Evolutionary conservation across 2,329 filamentous ascomycete genomes (phyloP), one percentile per base, ranked within the genome.

Genomic region (Aspergillus bombycis): DNA sequence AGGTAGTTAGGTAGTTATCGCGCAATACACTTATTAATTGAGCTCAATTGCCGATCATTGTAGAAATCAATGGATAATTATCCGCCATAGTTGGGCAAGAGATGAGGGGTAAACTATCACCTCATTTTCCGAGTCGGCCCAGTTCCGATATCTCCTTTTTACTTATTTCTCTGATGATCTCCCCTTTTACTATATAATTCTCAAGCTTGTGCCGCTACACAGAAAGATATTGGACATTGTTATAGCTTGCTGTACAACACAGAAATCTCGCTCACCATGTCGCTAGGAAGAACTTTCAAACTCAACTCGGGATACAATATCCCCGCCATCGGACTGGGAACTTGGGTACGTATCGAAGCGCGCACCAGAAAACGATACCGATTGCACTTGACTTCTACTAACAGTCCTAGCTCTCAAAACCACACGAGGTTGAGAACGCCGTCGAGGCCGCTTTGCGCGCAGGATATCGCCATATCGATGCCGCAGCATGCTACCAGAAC

Each of bases 391-490:
- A 9, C 11, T 32, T 7, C 34, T 60, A 36, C 30, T 65, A 36
- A 62, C 46, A 62, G 43, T 50, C 32, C 41, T 50, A 76, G 74
- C 70, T 75, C 63, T 63, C 78, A 73, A 56, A 75, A 63, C 71
- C 74, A 7, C 74, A 81, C 61, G 80, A 84, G 65, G 82, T 84
- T 38, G 80, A 82, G 60, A 73, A 79, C 23, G 83, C 82, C 21
- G 83, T 86, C 10, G 76, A 79, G 21, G 73, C 76, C 43, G 85
- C 85, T 8, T 69, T 79, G 19, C 72, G 72, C 43, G 63, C 68
- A 7, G 77, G 77, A 34, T 79, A 78, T 61, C 73, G 76, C 53
- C 76, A 78, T 65, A 73, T 65, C 62, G 84, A 86, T 72, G 80
- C 79, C 32, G 84, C 84, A 16, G 79, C 79, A 55, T 71, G 72